Evolutionary conservation across 805 yeast species (phyloP).

Genomic region (Kurtzmaniella fragi): DNA sequence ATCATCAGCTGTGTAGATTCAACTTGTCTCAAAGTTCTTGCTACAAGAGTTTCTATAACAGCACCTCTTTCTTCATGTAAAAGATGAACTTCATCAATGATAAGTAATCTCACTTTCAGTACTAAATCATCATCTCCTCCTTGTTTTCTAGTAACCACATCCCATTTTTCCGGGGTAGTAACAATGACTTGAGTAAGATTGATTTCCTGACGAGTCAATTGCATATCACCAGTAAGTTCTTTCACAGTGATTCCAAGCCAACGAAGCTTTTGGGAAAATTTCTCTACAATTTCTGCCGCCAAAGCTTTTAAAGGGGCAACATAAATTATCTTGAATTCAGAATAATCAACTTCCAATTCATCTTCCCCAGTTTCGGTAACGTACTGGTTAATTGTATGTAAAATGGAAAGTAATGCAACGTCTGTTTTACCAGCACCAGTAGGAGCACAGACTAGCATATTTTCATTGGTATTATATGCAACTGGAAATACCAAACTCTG

Average conservation of each 20-base stretch:
- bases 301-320: constrained; percentile 92
- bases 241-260: constrained; percentile 86
- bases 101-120: constrained; percentile 75
- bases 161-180: constrained; percentile 97
- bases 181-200: constrained; percentile 80
- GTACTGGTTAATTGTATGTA: constrained; percentile 74
- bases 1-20: constrained; percentile 93
- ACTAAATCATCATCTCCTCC: constrained; percentile 84
- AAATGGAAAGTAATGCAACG: constrained; percentile 76
- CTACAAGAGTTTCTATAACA: constrained; percentile 91
- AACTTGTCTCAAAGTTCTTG: constrained; percentile 90
- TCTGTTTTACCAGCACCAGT: constrained; percentile 98
- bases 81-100: constrained; percentile 95
- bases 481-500: constrained; percentile 89
- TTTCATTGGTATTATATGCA: constrained; percentile 89
- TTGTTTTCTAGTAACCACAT: constrained; percentile 91
- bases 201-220: constrained; percentile 75
- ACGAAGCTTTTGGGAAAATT: constrained; percentile 66
- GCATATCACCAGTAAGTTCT: constrained; percentile 96
- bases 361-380: constrained; percentile 48
- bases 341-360: constrained; percentile 64
- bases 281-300: constrained; percentile 95
- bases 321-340: constrained; percentile 84
- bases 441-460: constrained; percentile 95
- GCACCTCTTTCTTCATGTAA: constrained; percentile 98